Conservation (phyloP, 192 early-diverging fungal species). For the Mycoemilia scoparia region DNA sequence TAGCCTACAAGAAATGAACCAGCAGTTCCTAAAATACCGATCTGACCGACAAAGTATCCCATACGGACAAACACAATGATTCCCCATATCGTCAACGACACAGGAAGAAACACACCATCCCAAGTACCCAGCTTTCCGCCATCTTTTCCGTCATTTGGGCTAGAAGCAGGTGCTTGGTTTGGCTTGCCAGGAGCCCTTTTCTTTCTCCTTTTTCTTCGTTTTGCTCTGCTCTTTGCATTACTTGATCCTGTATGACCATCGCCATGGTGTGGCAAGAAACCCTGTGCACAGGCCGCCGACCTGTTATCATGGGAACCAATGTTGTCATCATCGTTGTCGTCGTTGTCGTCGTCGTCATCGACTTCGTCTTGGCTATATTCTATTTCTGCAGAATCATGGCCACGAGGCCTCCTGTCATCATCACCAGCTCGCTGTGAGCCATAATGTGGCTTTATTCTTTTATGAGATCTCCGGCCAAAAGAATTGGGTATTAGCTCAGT, state of each 20-base stretch:
- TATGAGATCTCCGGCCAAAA: slow-evolving; percentile 2
- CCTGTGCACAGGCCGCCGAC: too few species aligned
- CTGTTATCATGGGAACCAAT: too few species aligned
- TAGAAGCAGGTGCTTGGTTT: slow-evolving; percentile 7
- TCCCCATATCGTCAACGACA: slow-evolving; percentile 51
- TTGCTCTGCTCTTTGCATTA: not conserved
- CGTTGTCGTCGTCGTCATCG: not conserved
- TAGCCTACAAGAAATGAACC: slow-evolving; percentile 40
- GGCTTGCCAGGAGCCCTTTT: not conserved
- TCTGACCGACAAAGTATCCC: slow-evolving; percentile 44
- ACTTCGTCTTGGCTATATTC: slow-evolving; percentile 6
- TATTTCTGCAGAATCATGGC: not conserved
- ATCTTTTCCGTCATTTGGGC: not conserved
- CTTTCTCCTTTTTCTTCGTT: not conserved
- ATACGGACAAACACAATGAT: slow-evolving; percentile 52
- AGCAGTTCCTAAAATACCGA: slow-evolving; percentile 40
- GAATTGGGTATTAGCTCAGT: not conserved
- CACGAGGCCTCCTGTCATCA: not conserved
- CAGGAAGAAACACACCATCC: slow-evolving; percentile 53
- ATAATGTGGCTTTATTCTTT: slow-evolving; percentile 15
- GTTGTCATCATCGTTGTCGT: not conserved
- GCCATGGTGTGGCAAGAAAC: not conserved
- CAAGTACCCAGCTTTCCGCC: slow-evolving; percentile 39
- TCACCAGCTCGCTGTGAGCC: not conserved
- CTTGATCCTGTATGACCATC: not conserved